Percentiles rank a stretch among this genome's conserved stretches.
These are phyloP conservation scores for Botryotinia convoluta DNA, from an alignment of 2,329 filamentous ascomycete genomes.

Conservation along the genomic window DNA sequence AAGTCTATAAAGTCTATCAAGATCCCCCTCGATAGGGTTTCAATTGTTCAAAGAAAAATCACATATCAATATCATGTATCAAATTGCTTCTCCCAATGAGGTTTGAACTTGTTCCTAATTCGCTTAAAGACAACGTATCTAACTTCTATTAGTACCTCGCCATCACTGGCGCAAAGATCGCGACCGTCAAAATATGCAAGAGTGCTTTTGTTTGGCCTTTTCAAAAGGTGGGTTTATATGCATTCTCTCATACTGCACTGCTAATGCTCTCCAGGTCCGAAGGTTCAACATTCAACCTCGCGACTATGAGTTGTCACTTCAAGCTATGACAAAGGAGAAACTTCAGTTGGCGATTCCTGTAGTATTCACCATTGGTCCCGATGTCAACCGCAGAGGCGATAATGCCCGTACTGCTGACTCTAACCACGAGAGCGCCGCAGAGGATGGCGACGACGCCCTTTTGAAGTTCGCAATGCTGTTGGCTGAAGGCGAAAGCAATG, in stretches of 20 bases:
- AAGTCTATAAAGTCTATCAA: not conserved
- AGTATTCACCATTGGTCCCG: conserved; percentile 82
- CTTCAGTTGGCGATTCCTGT: conserved; percentile 78
- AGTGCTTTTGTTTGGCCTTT: conserved; percentile 70
- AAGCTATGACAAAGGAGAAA: conserved; percentile 89
- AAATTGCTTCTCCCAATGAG: conserved; percentile 9
- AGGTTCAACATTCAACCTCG: conserved; percentile 63
- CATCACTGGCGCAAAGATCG: conserved; percentile 75
- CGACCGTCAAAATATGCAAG: conserved; percentile 74
- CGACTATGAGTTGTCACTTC: conserved; percentile 78
- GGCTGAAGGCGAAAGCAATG: conserved; percentile 56
- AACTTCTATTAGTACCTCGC: conserved; percentile 82
- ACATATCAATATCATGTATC: not conserved
- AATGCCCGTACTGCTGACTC: conserved; percentile 25
- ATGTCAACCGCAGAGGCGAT: conserved; percentile 58
- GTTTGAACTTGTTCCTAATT: not conserved
- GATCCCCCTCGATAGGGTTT: not conserved
- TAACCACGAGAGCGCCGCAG: conserved; percentile 32
- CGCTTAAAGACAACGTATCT: conserved; percentile 48
- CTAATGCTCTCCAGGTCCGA: conserved; percentile 31
- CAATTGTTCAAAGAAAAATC: not conserved
- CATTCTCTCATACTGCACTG: not conserved
- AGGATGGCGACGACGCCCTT: conserved; percentile 60
- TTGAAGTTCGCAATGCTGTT: conserved; percentile 81
- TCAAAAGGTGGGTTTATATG: conserved; percentile 51